A percentile compares a stretch with the other conserved stretches of the same genome.
These are phyloP conservation scores for Coffea eugenioides DNA, from an alignment of 257 asterid genomes.

Conservation along the genomic window DNA sequence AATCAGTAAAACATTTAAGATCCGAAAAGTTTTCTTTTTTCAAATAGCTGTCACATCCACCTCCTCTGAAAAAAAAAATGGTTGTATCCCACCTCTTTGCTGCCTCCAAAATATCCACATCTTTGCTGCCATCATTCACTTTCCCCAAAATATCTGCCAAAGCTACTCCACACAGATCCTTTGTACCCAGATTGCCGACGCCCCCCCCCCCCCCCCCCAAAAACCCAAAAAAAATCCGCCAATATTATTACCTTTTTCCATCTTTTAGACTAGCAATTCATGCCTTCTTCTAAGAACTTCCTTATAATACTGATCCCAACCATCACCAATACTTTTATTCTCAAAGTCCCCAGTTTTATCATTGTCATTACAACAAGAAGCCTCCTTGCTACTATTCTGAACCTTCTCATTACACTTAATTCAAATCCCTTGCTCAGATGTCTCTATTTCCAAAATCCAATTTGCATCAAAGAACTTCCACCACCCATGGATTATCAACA, in stretches of 20 bases:
- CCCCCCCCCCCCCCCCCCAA: background rate
- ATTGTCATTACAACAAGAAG: background rate
- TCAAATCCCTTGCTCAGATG: background rate
- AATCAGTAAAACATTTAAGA: background rate
- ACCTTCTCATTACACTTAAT: background rate
- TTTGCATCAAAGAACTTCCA: background rate
- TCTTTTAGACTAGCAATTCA: slow-evolving; percentile 18
- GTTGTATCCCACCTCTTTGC: slow-evolving; percentile 20
- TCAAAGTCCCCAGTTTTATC: background rate
- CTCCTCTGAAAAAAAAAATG: slow-evolving; percentile 24
- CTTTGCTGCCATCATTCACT: slow-evolving; percentile 15
- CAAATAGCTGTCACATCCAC: slow-evolving; percentile 20
- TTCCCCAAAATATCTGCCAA: slow-evolving; percentile 11
- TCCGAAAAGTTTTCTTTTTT: background rate
- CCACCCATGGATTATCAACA: background rate
- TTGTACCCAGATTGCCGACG: background rate
- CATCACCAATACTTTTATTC: background rate
- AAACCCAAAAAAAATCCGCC: too few relatives aligned
- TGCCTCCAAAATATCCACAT: slow-evolving; percentile 21
- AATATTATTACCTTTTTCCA: slow-evolving; percentile 11
- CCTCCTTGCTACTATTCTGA: background rate
- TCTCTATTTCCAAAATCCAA: background rate
- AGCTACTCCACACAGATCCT: slow-evolving; percentile 10
- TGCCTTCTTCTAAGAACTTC: slow-evolving; percentile 7
- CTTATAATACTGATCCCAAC: slow-evolving; percentile 12